These are phyloP conservation scores for Macrolepiota fuliginosa DNA, from an alignment of 768 basidiomycete genomes.

Conservation along the genomic window DNA sequence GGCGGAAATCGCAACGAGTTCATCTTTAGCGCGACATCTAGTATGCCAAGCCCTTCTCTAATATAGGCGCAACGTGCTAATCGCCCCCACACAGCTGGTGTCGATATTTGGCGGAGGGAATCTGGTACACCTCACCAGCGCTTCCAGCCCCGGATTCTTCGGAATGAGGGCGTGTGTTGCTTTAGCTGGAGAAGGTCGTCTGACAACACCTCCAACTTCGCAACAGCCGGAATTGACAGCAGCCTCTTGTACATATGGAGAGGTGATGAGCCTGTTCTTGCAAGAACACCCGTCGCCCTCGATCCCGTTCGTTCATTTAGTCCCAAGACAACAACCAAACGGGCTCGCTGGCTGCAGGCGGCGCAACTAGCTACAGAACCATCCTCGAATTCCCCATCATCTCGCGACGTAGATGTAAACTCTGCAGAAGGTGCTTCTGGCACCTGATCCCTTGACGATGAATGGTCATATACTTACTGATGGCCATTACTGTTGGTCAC, in stretches of 20 bases:
- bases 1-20: slow-evolving; percentile 7
- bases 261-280: slow-evolving; percentile 2
- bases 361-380: too few species aligned
- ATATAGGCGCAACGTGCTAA: not conserved
- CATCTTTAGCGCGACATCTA: slow-evolving; percentile 2
- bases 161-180: not conserved
- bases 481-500: too few species aligned
- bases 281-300: not conserved
- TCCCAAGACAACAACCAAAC: not conserved
- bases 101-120: slow-evolving; percentile 7
- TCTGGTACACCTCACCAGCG: too few species aligned
- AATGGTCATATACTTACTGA: not conserved
- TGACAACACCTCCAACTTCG: slow-evolving; percentile 1
- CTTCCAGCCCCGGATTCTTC: not conserved
- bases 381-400: too few species aligned
- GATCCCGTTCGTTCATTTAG: not conserved
- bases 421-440: too few species aligned
- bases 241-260: not conserved
- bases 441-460: not conserved
- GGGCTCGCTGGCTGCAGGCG: not conserved
- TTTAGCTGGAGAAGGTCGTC: too few species aligned
- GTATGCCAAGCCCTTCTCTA: not conserved
- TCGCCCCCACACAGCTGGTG: not conserved
- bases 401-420: too few species aligned
- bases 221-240: not conserved